Base-by-base conservation (phyloP, 768 basidiomycete species). In the Auricularia auricula-judae region DNA sequence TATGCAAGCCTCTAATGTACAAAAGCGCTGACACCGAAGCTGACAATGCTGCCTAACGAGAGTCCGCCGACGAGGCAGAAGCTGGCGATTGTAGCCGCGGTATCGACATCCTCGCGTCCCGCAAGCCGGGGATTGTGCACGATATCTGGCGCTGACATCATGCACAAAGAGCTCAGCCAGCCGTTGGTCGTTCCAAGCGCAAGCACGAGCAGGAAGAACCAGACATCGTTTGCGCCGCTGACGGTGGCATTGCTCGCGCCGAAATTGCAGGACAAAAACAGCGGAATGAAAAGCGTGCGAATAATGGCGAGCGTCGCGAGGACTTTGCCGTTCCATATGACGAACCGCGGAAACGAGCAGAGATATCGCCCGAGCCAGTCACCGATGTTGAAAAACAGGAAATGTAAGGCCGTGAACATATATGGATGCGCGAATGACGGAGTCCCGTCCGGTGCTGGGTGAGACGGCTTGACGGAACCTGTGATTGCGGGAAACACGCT, bases 251-350 rank as follows among this genome's bases (percentile, higher is more conserved):
- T 11, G 69, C 42, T 3, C 65, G 53, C 5, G 70, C 68, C 10
- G 51, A 95, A 75, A 71, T 97, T 97, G 80, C 93, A 96, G 75
- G 88, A 79, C n/a, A 96, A 80, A 74, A 96, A 88, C 51, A 94
- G 70, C 36, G 92, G 92, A 60, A 97, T 83, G 76, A 96, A 95
- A 39, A 93, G 70, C 1, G 86, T 88, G 63, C 94, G 85, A 3
- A 83, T 73, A 51, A 89, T 72, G 16, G 92, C 87, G 33, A 91
- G 74, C 4, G 72, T 70, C 16, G 92, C 72, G 44, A 95, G 81
- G 39, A 81, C 80, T 29, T 77, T 80, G 4, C 83, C 81, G 3
- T 85, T 86, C 85, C 90, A 93, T 62, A 93, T 76, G 36, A 86
- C 73, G 23, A 93, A 73, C 7, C 72, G 71, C 4, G 87, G 86